Conservation (phyloP, 495 filamentous ascomycete species). For the Pyrenopolyporus hunteri region DNA sequence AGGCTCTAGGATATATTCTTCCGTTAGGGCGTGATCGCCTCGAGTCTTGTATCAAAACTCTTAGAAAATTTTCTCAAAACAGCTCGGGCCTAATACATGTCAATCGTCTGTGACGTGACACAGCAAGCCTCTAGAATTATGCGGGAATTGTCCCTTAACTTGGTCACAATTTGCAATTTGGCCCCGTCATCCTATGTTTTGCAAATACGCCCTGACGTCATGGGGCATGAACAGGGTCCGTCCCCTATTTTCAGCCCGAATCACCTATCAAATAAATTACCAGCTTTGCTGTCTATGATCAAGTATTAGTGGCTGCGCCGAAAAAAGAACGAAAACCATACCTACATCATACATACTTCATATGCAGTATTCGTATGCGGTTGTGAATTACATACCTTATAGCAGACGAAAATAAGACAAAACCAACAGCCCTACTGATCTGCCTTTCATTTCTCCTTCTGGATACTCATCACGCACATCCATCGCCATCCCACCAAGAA, state of each 20-base stretch:
- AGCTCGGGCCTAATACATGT: neutral
- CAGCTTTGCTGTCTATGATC: too few species aligned
- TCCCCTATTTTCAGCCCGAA: neutral
- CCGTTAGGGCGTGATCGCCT: neutral
- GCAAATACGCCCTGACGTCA: neutral
- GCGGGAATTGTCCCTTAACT: neutral
- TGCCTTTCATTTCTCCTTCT: too few species aligned
- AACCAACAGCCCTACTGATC: too few species aligned
- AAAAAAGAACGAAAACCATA: too few species aligned
- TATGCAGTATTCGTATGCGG: too few species aligned
- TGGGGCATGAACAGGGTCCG: neutral
- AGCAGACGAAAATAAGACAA: too few species aligned
- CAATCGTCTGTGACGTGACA: neutral
- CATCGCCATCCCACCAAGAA: neutral
- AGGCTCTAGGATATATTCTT: neutral
- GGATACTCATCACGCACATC: neutral
- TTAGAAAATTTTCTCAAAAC: neutral
- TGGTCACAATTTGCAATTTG: neutral
- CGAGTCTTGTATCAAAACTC: neutral
- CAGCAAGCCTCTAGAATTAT: neutral
- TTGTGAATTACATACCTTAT: too few species aligned
- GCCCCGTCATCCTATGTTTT: too few species aligned
- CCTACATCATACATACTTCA: too few species aligned
- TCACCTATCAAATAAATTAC: neutral
- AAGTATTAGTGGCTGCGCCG: too few species aligned